Evolutionary conservation across 805 yeast genomes (phyloP), one percentile per base, ranked within the genome.

Genomic region (Kodamaea kaohsiungensis): DNA sequence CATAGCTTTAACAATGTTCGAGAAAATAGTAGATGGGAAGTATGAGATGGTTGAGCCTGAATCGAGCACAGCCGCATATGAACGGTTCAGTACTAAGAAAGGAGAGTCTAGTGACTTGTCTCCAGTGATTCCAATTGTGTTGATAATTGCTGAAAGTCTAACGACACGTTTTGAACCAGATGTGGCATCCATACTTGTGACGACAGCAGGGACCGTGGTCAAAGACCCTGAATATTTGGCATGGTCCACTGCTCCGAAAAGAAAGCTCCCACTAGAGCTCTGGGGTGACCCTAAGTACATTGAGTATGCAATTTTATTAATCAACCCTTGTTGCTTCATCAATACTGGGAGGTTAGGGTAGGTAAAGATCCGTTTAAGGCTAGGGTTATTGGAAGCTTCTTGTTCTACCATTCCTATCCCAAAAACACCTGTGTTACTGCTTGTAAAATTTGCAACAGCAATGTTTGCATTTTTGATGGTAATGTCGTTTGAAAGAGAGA

Each of bases 231-330:
- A 52, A 65, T 82, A 86, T 67, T 86, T 87, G 39, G 81, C 77
- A 55, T 79, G 81, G 63, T 88, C 93, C 25, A 85, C 78, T 27
- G 86, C 95, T 48, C 95, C 93, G 72, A 88, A 88, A 48, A 88
- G 66, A 18, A 88, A 72, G 15, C 76, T 68, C 3, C 91, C 92
- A 1, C 71, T 56, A 3, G 61, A 46, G 0, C 81, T 70, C 19
- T 68, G 67, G 16, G 65, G 60, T 2, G 70, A 68, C 59, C 84
- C 80, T 66, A 89, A 73, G 62, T 75, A 87, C 53, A 89, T 71
- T 0, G 93, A 87, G 66, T 86, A 89, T 1, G 81, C 81, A 40
- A 76, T 75, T 48, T 79, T 77, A 43, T 77, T 62, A 56, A 84
- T 88, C 40, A 80, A 61, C 0, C 91, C 92, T 52, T 80, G 80